These are phyloP conservation scores for Aureobasidium mangrovei DNA, from an alignment of 2,329 filamentous ascomycete genomes.

Conservation along the genomic window DNA sequence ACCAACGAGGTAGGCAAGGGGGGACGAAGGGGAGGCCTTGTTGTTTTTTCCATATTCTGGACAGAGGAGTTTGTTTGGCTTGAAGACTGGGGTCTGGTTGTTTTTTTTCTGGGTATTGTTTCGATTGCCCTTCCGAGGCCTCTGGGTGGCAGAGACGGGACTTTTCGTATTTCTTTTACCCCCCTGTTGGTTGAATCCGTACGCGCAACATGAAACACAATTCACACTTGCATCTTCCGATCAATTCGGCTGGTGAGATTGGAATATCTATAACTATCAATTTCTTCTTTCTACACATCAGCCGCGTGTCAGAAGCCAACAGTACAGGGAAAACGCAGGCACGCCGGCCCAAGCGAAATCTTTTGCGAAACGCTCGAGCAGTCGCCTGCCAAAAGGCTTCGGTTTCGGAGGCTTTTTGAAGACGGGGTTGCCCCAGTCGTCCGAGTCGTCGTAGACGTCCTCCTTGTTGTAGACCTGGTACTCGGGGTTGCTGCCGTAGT, in stretches of 20 bases:
- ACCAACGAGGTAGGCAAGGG: background rate
- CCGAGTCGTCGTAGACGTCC: conserved; percentile 24
- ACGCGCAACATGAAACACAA: too few species aligned
- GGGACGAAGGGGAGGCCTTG: background rate
- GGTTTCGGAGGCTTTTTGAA: conserved; percentile 21
- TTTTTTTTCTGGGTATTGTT: background rate
- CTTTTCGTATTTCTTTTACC: too few species aligned
- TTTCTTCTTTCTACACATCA: background rate
- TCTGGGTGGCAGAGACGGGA: too few species aligned
- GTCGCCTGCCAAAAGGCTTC: conserved; percentile 34
- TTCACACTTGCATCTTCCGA: too few species aligned
- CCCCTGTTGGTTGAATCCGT: too few species aligned
- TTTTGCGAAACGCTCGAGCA: conserved; percentile 52
- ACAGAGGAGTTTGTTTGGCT: background rate
- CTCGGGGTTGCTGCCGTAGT: conserved; percentile 24
- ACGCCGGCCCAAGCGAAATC: conserved; percentile 54
- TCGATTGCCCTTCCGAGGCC: too few species aligned
- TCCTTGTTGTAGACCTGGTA: conserved; percentile 16
- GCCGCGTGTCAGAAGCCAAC: conserved; percentile 50
- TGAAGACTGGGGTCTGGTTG: background rate
- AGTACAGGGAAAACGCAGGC: conserved; percentile 57
- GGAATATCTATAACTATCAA: background rate
- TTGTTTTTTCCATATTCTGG: conserved; percentile 1
- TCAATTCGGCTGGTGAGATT: background rate
- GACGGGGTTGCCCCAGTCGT: conserved; percentile 25